Base-by-base conservation (phyloP, 768 basidiomycete genomes). In the Xerocomellus intermedius region DNA sequence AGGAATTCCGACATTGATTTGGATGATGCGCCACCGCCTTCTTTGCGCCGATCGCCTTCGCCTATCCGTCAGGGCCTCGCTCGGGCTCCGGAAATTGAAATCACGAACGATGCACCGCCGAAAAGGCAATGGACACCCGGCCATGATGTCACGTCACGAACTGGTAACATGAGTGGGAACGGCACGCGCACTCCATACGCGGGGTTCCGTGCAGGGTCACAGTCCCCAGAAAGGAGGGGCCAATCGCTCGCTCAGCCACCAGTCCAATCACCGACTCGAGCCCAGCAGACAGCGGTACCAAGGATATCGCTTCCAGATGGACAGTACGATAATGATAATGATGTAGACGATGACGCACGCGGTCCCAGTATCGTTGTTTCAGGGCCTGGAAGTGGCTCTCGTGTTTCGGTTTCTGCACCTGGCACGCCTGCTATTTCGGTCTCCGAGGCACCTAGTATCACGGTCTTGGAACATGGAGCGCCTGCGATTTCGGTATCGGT, bases 1-100 rank as follows among this genome's bases (percentile, higher is more conserved):
- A 48, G 56, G 35, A 51, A 61, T 41, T 7, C 28, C 12, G 57
- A 68, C 39, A 64, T 77, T n/a, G 68, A 71, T 61, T 60, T 78
- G 13, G 76, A 78, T 54, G 77, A 77, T 64, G 72, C 75, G 33
- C 77, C 76, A 26, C 76, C 76, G 4, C 75, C 70, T 21, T 77
- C 76, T 4, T 56, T 77, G 30, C 73, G 75, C 42, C 69, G 73
- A 24, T 72, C 74, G 3, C 75, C 74, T 26, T 67, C 66, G 16
- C 66, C 65, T 22, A 55, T 57, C 46, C 61, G 56, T 22, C 64
- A 61, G 32, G 54, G 44, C 16, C 42, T 62, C 8, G 3, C 55
- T 12, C 58, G 50, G 56, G 60, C 52, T 62, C 67, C 59, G 54
- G 69, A 35, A 66, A 71, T 61, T 55, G 72, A 56, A 68, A 73